A percentile compares a stretch with the other conserved stretches of the same genome.
Evolutionary conservation across 805 yeast genomes (phyloP).

Genomic region (Yamadazyma laniorum): DNA sequence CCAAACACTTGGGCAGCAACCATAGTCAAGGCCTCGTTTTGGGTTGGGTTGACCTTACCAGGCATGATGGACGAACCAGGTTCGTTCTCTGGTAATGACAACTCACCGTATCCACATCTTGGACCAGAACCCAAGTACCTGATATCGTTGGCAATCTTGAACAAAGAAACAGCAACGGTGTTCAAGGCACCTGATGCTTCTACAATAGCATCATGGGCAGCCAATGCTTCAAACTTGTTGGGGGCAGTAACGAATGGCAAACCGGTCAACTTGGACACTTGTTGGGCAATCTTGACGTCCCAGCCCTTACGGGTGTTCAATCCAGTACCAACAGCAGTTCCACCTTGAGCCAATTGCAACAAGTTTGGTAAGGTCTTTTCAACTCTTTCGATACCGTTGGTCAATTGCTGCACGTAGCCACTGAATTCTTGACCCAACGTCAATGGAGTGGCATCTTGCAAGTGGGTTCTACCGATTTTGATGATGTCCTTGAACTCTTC

Average conservation of each 20-base stretch:
- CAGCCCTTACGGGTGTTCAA: constrained; percentile 91
- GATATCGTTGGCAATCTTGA: constrained; percentile 96
- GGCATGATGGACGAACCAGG: constrained; percentile 99
- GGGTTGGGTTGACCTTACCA: constrained; percentile 99
- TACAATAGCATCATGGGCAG: constrained; percentile 97
- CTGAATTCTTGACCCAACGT: constrained; percentile 98
- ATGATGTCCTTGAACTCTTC: constrained; percentile 86
- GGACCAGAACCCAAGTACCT: constrained; percentile 99
- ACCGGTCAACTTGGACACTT: constrained; percentile 85
- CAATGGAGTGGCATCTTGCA: constrained; percentile 98
- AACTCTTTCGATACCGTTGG: constrained; percentile 86
- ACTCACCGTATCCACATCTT: constrained; percentile 98
- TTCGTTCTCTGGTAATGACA: constrained; percentile 94
- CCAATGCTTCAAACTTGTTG: constrained; percentile 97
- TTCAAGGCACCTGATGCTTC: constrained; percentile 97
- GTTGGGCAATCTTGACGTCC: constrained; percentile 80
- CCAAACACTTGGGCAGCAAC: constrained; percentile 98
- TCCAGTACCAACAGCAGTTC: constrained; percentile 99
- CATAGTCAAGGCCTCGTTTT: constrained; percentile 98
- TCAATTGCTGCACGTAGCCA: constrained; percentile 91
- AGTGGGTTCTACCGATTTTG: constrained; percentile 98
- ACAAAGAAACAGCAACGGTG: constrained; percentile 89
- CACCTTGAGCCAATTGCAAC: constrained; percentile 93
- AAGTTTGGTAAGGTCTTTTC: constrained; percentile 74
- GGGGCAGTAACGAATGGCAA: constrained; percentile 91